These are phyloP conservation scores for Sclerotinia sclerotiorum DNA, from an alignment of 2,329 filamentous ascomycete genomes.

Conservation along the genomic window DNA sequence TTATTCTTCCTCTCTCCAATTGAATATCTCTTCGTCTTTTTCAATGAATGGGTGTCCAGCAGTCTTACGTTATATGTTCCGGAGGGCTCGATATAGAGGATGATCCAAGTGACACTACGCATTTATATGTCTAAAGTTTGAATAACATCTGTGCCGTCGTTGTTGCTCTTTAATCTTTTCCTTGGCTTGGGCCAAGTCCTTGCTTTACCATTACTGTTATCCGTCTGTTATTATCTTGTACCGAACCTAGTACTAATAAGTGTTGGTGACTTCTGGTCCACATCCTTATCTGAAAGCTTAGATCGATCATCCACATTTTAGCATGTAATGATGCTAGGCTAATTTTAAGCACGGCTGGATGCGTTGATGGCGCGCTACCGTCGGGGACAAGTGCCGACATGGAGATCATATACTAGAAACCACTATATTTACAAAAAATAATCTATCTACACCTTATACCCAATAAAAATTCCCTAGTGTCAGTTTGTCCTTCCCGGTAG, in stretches of 20 bases:
- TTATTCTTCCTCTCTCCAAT: neutral
- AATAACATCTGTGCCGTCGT: too few species aligned
- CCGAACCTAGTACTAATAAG: neutral
- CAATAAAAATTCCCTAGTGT: neutral
- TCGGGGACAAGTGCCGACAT: neutral
- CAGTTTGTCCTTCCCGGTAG: neutral
- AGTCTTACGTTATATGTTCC: neutral
- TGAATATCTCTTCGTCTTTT: neutral
- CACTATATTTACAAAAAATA: constrained; percentile 14
- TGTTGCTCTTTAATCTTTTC: neutral
- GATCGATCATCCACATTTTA: neutral
- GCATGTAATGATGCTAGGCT: neutral
- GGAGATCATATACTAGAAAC: neutral
- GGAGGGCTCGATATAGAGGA: neutral
- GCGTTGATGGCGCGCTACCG: neutral
- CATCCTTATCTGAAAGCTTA: neutral
- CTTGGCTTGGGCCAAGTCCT: neutral
- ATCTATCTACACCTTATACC: neutral
- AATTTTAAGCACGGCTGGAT: neutral
- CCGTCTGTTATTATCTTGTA: too few species aligned
- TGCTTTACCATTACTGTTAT: neutral
- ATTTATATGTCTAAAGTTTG: neutral
- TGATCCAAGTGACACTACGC: neutral
- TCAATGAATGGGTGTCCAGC: neutral
- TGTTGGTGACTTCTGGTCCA: neutral